phyloP scores from a whole-genome alignment of 2,329 filamentous ascomycete species.

The Diaporthe longicolla region DNA sequence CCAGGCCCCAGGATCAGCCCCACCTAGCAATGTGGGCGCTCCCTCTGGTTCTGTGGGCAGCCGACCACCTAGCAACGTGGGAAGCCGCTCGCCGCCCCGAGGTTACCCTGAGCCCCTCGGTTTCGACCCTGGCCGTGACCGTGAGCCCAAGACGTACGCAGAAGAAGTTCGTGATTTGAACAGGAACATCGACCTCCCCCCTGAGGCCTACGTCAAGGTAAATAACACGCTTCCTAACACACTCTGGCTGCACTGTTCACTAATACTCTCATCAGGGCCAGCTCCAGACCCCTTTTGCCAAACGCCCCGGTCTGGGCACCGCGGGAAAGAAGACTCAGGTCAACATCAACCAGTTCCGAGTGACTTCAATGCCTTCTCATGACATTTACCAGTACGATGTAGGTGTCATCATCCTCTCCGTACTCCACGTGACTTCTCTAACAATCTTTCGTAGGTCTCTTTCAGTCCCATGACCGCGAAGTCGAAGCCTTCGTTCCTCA shows the following conservation, averaged over 20 bases:
- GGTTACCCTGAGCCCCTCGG: constrained; percentile 50
- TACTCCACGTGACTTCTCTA: constrained; percentile 24
- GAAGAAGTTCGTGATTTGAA: constrained; percentile 46
- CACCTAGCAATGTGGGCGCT: constrained; percentile 30
- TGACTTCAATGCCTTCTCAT: constrained; percentile 70
- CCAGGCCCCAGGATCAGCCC: constrained; percentile 26
- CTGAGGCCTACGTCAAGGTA: constrained; percentile 67
- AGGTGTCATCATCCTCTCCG: constrained; percentile 55
- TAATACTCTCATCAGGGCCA: constrained; percentile 46
- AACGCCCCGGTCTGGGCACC: constrained; percentile 70
- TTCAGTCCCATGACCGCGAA: constrained; percentile 74
- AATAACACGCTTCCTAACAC: constrained; percentile 42
- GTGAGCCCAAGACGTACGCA: constrained; percentile 38
- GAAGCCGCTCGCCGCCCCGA: constrained; percentile 26
- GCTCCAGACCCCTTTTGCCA: constrained; percentile 53
- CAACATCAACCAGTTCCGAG: constrained; percentile 81
- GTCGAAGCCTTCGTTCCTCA: constrained; percentile 68
- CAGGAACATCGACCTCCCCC: constrained; percentile 70
- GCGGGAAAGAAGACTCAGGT: constrained; percentile 69
- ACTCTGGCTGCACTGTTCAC: constrained; percentile 8
- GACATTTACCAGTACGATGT: constrained; percentile 89
- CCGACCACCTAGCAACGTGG: constrained; percentile 37
- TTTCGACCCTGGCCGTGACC: constrained; percentile 59
- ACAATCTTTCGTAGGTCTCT: constrained; percentile 65
- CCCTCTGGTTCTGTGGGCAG: constrained; percentile 33